Conservation (phyloP, 106 monocot genomes). For the Allium sativum region DNA sequence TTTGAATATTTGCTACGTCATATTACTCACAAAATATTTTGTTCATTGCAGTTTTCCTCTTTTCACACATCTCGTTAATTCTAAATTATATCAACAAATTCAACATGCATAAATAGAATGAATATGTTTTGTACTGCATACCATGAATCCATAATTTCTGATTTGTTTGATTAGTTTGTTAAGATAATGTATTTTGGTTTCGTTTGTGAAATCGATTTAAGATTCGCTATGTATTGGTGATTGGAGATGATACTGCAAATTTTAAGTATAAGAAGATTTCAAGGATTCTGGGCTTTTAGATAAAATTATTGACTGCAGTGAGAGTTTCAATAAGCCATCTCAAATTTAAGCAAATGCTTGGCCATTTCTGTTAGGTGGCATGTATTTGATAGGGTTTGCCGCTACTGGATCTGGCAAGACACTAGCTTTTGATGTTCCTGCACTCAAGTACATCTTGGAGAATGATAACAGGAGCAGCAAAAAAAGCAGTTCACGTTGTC, state of each 20-base stretch:
- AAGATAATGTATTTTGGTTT: too few relatives aligned
- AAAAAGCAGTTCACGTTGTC: constrained; percentile 66
- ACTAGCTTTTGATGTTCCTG: constrained; percentile 93
- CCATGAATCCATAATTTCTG: too few relatives aligned
- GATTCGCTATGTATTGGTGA: constrained; percentile 47
- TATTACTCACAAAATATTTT: too few relatives aligned
- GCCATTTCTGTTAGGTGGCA: constrained; percentile 80
- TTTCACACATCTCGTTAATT: too few relatives aligned
- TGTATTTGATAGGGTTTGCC: constrained; percentile 92
- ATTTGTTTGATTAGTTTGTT: too few relatives aligned
- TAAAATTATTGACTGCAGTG: constrained; percentile 74
- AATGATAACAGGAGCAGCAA: constrained; percentile 47
- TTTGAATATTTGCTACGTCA: too few relatives aligned
- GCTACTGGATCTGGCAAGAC: constrained; percentile 95
- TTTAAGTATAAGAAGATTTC: constrained; percentile 68
- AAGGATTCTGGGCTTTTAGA: constrained; percentile 46
- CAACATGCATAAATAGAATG: too few relatives aligned
- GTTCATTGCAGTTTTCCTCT: too few relatives aligned
- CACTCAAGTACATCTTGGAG: constrained; percentile 66
- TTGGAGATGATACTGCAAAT: constrained; percentile 41
- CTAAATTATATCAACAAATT: too few relatives aligned
- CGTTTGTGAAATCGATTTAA: too few relatives aligned
- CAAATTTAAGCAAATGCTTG: constrained; percentile 85
- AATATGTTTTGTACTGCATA: too few relatives aligned
- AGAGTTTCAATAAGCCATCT: constrained; percentile 65